A percentile compares a stretch with the other conserved stretches of the same genome.
These are phyloP conservation scores for Fusarium palustre DNA, from an alignment of 2,329 filamentous ascomycete genomes.

Conservation along the genomic window DNA sequence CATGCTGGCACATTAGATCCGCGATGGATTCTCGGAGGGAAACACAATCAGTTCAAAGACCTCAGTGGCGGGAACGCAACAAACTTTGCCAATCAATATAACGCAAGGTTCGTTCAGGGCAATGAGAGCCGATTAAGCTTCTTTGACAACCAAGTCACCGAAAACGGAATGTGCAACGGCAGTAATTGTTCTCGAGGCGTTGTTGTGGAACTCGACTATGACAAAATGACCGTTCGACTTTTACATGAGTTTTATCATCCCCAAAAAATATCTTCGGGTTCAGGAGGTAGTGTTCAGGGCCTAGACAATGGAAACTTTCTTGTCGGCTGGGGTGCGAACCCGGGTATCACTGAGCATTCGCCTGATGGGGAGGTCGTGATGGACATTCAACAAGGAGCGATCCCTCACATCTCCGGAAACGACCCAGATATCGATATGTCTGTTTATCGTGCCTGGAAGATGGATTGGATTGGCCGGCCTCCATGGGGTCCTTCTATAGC, in stretches of 20 bases:
- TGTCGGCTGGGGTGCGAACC: slow-evolving; percentile 68
- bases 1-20: slow-evolving; percentile 44
- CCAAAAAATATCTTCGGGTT: slow-evolving; percentile 62
- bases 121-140: slow-evolving; percentile 62
- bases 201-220: slow-evolving; percentile 58
- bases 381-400: slow-evolving; percentile 57
- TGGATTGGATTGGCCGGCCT: slow-evolving; percentile 44
- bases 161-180: slow-evolving; percentile 26
- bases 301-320: slow-evolving; percentile 65
- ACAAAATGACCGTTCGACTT: slow-evolving; percentile 59
- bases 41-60: slow-evolving; percentile 50
- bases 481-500: slow-evolving; percentile 45
- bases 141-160: slow-evolving; percentile 61
- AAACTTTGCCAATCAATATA: slow-evolving; percentile 59
- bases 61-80: slow-evolving; percentile 50
- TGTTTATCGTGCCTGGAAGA: slow-evolving; percentile 45
- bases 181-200: slow-evolving; percentile 42
- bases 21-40: slow-evolving; percentile 53
- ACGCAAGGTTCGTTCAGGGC: slow-evolving; percentile 60
- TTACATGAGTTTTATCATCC: slow-evolving; percentile 63
- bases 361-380: slow-evolving; percentile 46
- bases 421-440: slow-evolving; percentile 29
- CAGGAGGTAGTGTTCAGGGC: slow-evolving; percentile 63
- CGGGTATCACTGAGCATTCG: slow-evolving; percentile 60
- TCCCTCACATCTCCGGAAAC: slow-evolving; percentile 52